Conservation (phyloP, 345 rosid species). For the Salix purpurea region DNA sequence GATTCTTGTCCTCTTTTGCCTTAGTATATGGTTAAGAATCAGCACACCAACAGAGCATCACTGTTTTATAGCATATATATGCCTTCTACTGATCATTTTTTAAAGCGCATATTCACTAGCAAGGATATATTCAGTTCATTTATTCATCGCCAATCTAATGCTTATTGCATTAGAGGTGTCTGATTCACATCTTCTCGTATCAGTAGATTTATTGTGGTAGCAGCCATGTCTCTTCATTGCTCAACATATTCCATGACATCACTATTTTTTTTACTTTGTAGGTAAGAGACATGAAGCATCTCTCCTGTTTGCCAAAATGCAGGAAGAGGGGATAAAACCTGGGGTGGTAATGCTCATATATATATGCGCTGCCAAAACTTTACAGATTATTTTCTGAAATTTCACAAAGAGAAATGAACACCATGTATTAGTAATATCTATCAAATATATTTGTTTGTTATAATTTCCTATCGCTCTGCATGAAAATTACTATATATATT, state of each 20-base stretch:
- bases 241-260: background rate
- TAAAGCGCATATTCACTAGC: too few relatives aligned
- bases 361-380: background rate
- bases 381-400: background rate
- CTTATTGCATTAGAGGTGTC: background rate
- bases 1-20: background rate
- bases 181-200: background rate
- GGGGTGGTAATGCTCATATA: constrained; percentile 47
- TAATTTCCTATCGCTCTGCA: background rate
- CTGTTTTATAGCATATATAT: background rate
- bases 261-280: constrained; percentile 22
- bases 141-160: too few relatives aligned
- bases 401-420: background rate
- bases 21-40: background rate
- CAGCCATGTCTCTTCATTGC: background rate
- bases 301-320: constrained; percentile 54
- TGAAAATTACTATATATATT: background rate
- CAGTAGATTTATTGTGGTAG: background rate
- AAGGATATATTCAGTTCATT: too few relatives aligned
- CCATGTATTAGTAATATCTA: background rate
- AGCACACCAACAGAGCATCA: background rate
- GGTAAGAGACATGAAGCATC: constrained; percentile 62
- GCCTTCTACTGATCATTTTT: background rate
- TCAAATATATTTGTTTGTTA: background rate
- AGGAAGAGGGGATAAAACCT: constrained; percentile 67